Evolutionary conservation across 192 early-diverging fungal genomes (phyloP).

Genomic region (Obelidium mucronatum): DNA sequence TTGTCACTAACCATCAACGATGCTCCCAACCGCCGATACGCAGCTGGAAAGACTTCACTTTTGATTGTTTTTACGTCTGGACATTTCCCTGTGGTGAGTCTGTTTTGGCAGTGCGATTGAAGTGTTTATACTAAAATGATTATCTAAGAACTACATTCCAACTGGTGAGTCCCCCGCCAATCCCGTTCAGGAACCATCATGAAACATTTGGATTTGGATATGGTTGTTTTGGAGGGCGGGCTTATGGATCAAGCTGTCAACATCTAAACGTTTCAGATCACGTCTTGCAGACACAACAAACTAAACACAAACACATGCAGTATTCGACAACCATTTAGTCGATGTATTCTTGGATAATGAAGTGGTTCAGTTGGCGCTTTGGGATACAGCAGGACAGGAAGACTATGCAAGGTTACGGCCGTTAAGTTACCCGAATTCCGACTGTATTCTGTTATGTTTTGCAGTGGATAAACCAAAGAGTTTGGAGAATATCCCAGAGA

Average conservation of each 20-base stretch:
- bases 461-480: conserved; percentile 53
- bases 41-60: conserved; percentile 76
- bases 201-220: too few relatives aligned
- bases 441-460: conserved; percentile 78
- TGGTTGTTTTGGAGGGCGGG: too few relatives aligned
- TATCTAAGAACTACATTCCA: conserved; percentile 23
- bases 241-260: too few relatives aligned
- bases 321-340: conserved; percentile 63
- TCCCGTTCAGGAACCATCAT: neutral
- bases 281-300: too few relatives aligned
- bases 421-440: conserved; percentile 89
- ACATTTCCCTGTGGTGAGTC: conserved; percentile 82
- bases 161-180: neutral
- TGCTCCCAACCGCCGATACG: neutral
- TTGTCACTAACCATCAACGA: neutral
- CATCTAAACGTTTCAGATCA: too few relatives aligned
- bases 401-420: conserved; percentile 95
- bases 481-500: conserved; percentile 29
- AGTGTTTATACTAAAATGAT: conserved; percentile 16
- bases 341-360: conserved; percentile 40
- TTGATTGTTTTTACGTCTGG: conserved; percentile 85
- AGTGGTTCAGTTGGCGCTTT: conserved; percentile 74
- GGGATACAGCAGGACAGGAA: conserved; percentile 98
- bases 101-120: neutral
- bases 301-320: too few relatives aligned